Conservation (phyloP, 2,329 filamentous ascomycete species). For the Purpureocillium takamizusanense region DNA sequence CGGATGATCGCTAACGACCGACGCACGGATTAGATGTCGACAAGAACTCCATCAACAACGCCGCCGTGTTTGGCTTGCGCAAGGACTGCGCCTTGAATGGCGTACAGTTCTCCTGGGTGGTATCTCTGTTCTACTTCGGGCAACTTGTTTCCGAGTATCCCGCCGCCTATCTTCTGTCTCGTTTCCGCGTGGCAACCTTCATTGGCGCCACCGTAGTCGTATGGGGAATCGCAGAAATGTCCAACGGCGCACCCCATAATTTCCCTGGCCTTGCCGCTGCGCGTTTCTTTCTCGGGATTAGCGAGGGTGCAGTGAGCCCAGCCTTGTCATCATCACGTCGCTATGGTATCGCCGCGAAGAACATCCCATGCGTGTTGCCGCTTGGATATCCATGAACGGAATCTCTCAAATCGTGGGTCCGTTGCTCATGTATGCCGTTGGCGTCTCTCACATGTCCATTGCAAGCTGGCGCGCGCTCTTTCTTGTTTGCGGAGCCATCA, state of each 20-base stretch:
- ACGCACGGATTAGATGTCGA: too few relatives aligned
- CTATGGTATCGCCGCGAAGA: constrained; percentile 20
- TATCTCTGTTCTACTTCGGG: too few relatives aligned
- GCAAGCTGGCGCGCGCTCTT: constrained; percentile 11
- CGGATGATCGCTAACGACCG: too few relatives aligned
- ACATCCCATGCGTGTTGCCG: constrained; percentile 18
- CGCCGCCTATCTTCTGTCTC: too few relatives aligned
- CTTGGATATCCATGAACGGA: constrained; percentile 21
- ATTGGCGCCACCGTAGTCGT: constrained; percentile 11
- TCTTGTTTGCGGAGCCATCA: constrained; percentile 8
- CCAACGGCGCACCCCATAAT: constrained; percentile 10
- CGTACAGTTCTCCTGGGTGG: too few relatives aligned
- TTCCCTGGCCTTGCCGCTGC: constrained; percentile 14
- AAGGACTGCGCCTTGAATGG: too few relatives aligned
- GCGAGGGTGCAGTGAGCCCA: constrained; percentile 20
- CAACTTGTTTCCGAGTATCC: too few relatives aligned
- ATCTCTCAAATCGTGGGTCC: constrained; percentile 17
- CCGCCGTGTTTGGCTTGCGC: too few relatives aligned
- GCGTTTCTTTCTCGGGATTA: constrained; percentile 20
- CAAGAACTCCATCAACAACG: too few relatives aligned
- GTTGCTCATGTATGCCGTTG: constrained; percentile 19
- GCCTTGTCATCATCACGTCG: constrained; percentile 22
- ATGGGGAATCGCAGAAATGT: constrained; percentile 17
- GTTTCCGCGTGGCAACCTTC: too few relatives aligned
- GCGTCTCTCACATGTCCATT: constrained; percentile 7